Percentiles rank a stretch among this genome's conserved stretches.
phyloP scores from a whole-genome alignment of 352 stramenopile species.

The Pythium pectinolyticum region DNA sequence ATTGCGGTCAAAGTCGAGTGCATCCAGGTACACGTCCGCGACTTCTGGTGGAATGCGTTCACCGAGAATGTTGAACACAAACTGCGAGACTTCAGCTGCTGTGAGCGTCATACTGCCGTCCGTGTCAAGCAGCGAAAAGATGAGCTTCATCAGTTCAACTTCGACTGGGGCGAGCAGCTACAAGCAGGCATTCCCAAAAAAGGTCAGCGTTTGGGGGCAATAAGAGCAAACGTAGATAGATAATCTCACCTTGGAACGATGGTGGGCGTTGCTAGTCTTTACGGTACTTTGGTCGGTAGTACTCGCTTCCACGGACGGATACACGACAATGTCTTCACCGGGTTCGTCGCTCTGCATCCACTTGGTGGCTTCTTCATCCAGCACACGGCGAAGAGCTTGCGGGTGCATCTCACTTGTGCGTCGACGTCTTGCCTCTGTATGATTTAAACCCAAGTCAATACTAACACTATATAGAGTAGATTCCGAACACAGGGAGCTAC shows the following conservation, averaged over 20 bases:
- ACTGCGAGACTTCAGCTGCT: constrained; percentile 53
- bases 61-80: constrained; percentile 80
- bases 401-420: constrained; percentile 81
- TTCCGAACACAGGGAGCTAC: background rate
- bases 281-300: background rate
- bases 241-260: constrained; percentile 8
- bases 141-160: constrained; percentile 77
- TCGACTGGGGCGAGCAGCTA: constrained; percentile 60
- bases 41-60: constrained; percentile 51
- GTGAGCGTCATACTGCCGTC: constrained; percentile 69
- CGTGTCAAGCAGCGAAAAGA: constrained; percentile 81
- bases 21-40: constrained; percentile 60
- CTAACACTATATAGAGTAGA: too few relatives aligned
- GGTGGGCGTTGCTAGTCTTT: constrained; percentile 5
- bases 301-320: background rate
- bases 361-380: constrained; percentile 67
- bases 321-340: constrained; percentile 7
- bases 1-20: constrained; percentile 75
- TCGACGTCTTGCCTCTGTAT: constrained; percentile 40
- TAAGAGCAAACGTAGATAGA: background rate
- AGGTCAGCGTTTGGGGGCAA: background rate
- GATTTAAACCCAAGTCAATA: too few relatives aligned
- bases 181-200: too few relatives aligned
- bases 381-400: constrained; percentile 57
- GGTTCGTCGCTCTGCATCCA: constrained; percentile 61